A percentile compares a stretch with the other conserved stretches of the same genome.
Evolutionary conservation across 2,329 filamentous ascomycete species (phyloP).

Genomic region (Colletotrichum chlorophyti): DNA sequence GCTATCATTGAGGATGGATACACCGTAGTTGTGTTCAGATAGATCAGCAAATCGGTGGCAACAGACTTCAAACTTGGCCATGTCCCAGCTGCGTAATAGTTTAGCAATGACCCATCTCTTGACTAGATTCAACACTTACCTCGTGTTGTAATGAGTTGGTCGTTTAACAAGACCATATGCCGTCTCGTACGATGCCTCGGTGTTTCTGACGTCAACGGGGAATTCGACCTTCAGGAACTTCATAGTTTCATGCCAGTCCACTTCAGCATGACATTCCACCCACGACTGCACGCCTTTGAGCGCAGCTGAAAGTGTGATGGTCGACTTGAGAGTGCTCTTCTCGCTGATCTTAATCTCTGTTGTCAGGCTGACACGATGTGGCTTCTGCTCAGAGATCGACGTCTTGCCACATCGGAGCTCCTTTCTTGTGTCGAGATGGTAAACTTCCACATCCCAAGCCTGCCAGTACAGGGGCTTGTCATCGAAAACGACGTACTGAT

Average conservation of each 20-base stretch:
- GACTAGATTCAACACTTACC: slow-evolving; percentile 40
- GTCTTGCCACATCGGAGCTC: slow-evolving; percentile 75
- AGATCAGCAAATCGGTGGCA: slow-evolving; percentile 94
- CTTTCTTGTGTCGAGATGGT: slow-evolving; percentile 85
- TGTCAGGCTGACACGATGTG: slow-evolving; percentile 80
- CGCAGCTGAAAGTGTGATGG: slow-evolving; percentile 78
- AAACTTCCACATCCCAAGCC: slow-evolving; percentile 98
- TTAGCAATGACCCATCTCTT: background rate
- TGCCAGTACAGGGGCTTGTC: slow-evolving; percentile 98
- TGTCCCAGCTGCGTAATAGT: slow-evolving; percentile 72
- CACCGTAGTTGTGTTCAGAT: slow-evolving; percentile 86
- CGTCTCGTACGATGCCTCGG: slow-evolving; percentile 92
- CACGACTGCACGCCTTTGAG: slow-evolving; percentile 70
- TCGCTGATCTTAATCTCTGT: slow-evolving; percentile 90
- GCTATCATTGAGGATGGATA: slow-evolving; percentile 92
- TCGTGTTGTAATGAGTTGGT: slow-evolving; percentile 97
- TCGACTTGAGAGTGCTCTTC: slow-evolving; percentile 84
- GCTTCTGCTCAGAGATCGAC: slow-evolving; percentile 72
- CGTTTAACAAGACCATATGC: slow-evolving; percentile 89
- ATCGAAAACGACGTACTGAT: slow-evolving; percentile 93
- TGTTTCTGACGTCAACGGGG: slow-evolving; percentile 88
- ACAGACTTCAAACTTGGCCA: slow-evolving; percentile 98
- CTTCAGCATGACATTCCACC: slow-evolving; percentile 81
- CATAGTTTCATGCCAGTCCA: slow-evolving; percentile 98
- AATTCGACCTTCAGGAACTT: slow-evolving; percentile 99